Evolutionary conservation across 2,329 filamentous ascomycete genomes (phyloP).

Genomic region (Xylaria sp.): DNA sequence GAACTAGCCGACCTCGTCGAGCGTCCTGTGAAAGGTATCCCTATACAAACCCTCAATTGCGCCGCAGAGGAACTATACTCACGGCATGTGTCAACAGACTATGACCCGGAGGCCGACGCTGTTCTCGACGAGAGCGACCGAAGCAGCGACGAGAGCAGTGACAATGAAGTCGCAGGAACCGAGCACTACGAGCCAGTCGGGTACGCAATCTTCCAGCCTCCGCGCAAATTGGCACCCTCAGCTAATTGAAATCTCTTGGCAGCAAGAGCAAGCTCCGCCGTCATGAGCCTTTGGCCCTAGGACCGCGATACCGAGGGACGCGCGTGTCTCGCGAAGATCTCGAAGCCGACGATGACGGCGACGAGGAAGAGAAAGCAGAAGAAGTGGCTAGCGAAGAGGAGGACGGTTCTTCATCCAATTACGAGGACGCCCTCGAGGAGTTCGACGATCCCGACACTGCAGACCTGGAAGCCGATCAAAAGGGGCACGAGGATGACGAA

Average conservation of each 20-base stretch:
- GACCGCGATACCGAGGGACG: constrained; percentile 82
- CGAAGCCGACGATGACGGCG: constrained; percentile 54
- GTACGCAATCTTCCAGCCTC: constrained; percentile 40
- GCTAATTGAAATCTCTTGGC: constrained; percentile 23
- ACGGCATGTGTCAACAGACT: constrained; percentile 63
- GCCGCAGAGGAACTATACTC: constrained; percentile 18
- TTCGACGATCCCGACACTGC: constrained; percentile 67
- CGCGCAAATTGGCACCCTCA: constrained; percentile 18
- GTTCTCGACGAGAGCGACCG: constrained; percentile 64
- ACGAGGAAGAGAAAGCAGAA: constrained; percentile 54
- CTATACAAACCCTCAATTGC: neutral
- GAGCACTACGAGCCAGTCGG: constrained; percentile 78
- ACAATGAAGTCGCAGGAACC: constrained; percentile 69
- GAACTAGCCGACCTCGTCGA: constrained; percentile 72
- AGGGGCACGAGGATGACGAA: constrained; percentile 62
- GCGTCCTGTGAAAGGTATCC: constrained; percentile 68
- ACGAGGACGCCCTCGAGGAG: constrained; percentile 46
- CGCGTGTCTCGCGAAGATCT: constrained; percentile 73
- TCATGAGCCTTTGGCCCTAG: constrained; percentile 73
- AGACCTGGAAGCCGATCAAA: constrained; percentile 63
- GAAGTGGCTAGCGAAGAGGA: constrained; percentile 57
- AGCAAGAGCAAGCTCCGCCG: constrained; percentile 86
- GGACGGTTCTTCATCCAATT: constrained; percentile 50
- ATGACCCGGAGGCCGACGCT: constrained; percentile 78
- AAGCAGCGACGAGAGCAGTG: constrained; percentile 61